Evolutionary conservation across 2,329 filamentous ascomycete genomes (phyloP), one percentile per base, ranked within the genome.

Genomic region (Verticillium zaregamsianum): DNA sequence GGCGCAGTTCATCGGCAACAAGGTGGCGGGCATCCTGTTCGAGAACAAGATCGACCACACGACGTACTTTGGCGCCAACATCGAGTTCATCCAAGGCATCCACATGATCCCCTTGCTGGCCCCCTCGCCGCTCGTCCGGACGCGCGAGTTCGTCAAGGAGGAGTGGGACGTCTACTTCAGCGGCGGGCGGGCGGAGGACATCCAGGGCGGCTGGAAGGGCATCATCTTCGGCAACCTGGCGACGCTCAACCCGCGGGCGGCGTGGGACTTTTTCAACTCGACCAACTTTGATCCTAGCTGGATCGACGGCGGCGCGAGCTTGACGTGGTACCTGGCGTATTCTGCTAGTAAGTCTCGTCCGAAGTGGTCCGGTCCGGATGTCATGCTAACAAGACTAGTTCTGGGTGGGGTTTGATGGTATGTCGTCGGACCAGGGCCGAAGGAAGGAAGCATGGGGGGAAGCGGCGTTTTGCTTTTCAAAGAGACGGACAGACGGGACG

Each of bases 31-130:
- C 6, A 89, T 89, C 66, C 73, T 96, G 9, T 98, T 97, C 70
- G 94, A 98, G 77, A 97, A 97, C 80, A 98, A 98, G 77, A 84
- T 93, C 60, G 92, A 98, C 73, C 92, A 97, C 75, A 90, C 90
- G 3, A 97, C 94, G 1, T 97, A 92, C 77, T 97, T 97, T 70
- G 91, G 92, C 55, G 74, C 79, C 58, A 86, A 88, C 62, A 82
- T 86, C 14, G 89, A 94, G 74, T 91, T 86, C 68, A 84, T 96
- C 64, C 78, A 86, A 69, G 90, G 90, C 62, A 93, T 94, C 68
- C 90, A 95, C 77, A 94, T 95, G 90, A 81, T 94, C 33, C 92
- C 92, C 1, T 77, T 93, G 55, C 80, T 89, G 58, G 88, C 92
- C 3, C 80, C 84, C 61, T 89, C 89, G 2, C 80, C 88, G 5